Conservation (phyloP, 164 flowering plant genomes). For the Echeveria elegans region DNA sequence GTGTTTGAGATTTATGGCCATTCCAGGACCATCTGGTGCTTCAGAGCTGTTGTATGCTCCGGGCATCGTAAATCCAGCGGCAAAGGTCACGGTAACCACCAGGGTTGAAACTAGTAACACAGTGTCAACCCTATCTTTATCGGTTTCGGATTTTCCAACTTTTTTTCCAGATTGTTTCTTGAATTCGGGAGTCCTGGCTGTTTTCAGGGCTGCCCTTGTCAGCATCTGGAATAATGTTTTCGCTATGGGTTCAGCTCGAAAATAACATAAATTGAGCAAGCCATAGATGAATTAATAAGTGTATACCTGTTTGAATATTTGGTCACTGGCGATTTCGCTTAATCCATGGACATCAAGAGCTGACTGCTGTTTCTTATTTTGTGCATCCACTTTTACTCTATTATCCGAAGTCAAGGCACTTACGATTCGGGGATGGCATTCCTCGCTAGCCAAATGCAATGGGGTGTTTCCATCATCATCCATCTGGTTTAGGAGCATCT, state of each 20-base stretch:
- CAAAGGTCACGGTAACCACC: too few species aligned
- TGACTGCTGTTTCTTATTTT: constrained; percentile 14
- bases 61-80: too few species aligned
- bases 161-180: not conserved
- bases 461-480: constrained; percentile 20
- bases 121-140: constrained; percentile 10
- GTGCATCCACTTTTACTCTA: constrained; percentile 9
- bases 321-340: too few species aligned
- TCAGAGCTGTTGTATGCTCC: too few species aligned
- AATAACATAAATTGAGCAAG: too few species aligned
- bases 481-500: constrained; percentile 18
- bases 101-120: constrained; percentile 10
- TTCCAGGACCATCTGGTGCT: too few species aligned
- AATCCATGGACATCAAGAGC: constrained; percentile 19
- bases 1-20: constrained; percentile 1
- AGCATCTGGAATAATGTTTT: not conserved
- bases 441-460: too few species aligned
- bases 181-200: not conserved
- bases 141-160: not conserved
- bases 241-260: too few species aligned
- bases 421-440: constrained; percentile 15
- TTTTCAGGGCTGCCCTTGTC: constrained; percentile 1
- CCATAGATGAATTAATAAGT: too few species aligned
- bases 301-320: constrained; percentile 11
- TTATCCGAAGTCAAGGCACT: constrained; percentile 17